Evolutionary conservation across 192 early-diverging fungal genomes (phyloP), one percentile per base, ranked within the genome.

Genomic region (Coemansia sp.): DNA sequence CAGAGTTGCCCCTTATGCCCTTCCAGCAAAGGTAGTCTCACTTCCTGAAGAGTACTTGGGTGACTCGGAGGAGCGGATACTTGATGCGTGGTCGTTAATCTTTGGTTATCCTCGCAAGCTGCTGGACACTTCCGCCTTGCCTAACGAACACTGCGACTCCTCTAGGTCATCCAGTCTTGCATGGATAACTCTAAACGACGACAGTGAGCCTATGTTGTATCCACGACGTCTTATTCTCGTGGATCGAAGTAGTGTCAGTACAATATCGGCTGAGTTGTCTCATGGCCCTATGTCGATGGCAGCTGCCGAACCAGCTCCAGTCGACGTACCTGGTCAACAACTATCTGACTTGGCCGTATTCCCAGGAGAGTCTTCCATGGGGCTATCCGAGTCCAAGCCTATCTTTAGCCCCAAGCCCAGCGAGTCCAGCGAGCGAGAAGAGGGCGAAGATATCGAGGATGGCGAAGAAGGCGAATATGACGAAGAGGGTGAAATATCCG

Each of bases 401-500:
- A 24, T 0, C 24, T 11, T 22, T 16, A 31, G 22, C 24, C 22
- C 12, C 10, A 43, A 49, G 44, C 40, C 1, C 24, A 43, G 58
- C 20, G 68, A 61, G n/a, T 43, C n/a, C 20, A 53, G 53, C 38
- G 68, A 70, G 34, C 52, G 58, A 38, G 68, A 70, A 60, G 60
- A 70, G 27, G 62, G 36, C 10, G 52, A 66, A 8, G 65, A 71
- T 44, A 34, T 53, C 11, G 75, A 74, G 27, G 78, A 80, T 40
- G 50, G 65, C 68, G 72, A 78, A 31, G 81, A 79, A 6, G 70
- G 76, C 76, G 81, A 82, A 40, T 69, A 68, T 18, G 55, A 84
- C 57, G 81, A 84, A 60, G 81, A 84, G 44, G 81, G 81, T 20
- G 81, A 84, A 38, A 84, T 84, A 50, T 73, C 81, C 12, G 81